Evolutionary conservation across 1,284 basidiomycete species (phyloP), one percentile per base, ranked within the genome.

Genomic region (Cutaneotrichosporon daszewskae): DNA sequence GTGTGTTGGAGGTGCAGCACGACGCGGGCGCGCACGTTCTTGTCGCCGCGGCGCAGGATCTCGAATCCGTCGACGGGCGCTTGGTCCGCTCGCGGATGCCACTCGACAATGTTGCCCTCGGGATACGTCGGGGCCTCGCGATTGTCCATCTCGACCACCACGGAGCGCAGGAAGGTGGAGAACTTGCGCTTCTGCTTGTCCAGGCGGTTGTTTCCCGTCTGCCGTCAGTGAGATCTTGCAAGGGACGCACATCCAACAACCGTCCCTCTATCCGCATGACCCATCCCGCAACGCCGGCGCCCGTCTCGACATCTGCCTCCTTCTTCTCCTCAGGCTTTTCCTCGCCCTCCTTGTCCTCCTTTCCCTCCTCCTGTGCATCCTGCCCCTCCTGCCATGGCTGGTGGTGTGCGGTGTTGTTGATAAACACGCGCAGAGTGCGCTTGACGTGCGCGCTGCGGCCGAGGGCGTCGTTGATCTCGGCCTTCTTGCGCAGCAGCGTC

Each of bases 271-370:
- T 79, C 62, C 82, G 84, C 45, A 96, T 74, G 29, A 83, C 80
- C 90, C 90, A 97, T 0, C 88, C 86, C 2, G 92, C 87, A 16
- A 94, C 83, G 3, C 85, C 85, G 56, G 86, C 82, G 9, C 87
- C 79, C 1, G 76, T 76, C 49, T 77, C 74, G 25, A 78, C 72
- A 60, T 82, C 79, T 16, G 62, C 56, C 20, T 33, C 31, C 46
- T 33, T 29, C 37, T 34, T 37, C 14, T 34, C 41, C 35, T 38
- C 45, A 16, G 28, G 29, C 36, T 42, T 27, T 24, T 13, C 29
- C 18, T 32, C 42, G 34, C 26, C 36, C 36, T 41, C 37, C 19
- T 36, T 40, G 23, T 23, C 42, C 18, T 41, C 43, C 11, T 26
- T 40, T 18, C 20, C 16, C 25, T 43, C 33, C 43, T 24, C 44